phyloP scores from a whole-genome alignment of 192 early-diverging fungal genomes.

The Backusella tuberculispora region DNA sequence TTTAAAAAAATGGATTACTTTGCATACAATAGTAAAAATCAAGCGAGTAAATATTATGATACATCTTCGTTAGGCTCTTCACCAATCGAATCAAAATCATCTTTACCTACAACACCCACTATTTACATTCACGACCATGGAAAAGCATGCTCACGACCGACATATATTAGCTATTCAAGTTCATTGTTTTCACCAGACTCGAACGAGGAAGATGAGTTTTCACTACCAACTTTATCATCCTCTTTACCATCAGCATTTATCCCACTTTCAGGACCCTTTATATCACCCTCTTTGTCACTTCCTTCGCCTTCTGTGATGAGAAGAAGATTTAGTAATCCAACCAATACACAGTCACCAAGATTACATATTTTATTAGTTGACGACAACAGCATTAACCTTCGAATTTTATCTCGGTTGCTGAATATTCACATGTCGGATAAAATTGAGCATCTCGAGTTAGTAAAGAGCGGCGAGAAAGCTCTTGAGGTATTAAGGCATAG shows the following conservation, averaged over 20 bases:
- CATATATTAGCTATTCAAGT: constrained; percentile 13
- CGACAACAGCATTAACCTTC: constrained; percentile 71
- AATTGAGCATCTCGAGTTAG: constrained; percentile 47
- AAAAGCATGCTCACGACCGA: background rate
- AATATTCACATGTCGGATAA: constrained; percentile 53
- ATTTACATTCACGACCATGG: constrained; percentile 6
- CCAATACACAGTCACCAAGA: background rate
- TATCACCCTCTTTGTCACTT: constrained; percentile 10
- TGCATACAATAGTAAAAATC: constrained; percentile 16
- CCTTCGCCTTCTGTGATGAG: background rate
- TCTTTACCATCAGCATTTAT: constrained; percentile 22
- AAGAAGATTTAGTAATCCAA: constrained; percentile 19
- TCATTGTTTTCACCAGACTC: background rate
- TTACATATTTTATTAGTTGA: constrained; percentile 59
- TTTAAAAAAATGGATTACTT: constrained; percentile 28
- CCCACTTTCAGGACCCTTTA: background rate
- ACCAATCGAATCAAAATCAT: constrained; percentile 1
- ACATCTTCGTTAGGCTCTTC: background rate
- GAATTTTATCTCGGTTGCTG: constrained; percentile 61
- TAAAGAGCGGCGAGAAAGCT: constrained; percentile 54
- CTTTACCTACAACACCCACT: constrained; percentile 16
- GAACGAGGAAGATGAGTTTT: background rate
- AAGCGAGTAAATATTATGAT: background rate
- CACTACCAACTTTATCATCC: constrained; percentile 4
- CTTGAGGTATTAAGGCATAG: constrained; percentile 49